Conservation (phyloP, 257 asterid genomes). For the Solanum gandarillasii region DNA sequence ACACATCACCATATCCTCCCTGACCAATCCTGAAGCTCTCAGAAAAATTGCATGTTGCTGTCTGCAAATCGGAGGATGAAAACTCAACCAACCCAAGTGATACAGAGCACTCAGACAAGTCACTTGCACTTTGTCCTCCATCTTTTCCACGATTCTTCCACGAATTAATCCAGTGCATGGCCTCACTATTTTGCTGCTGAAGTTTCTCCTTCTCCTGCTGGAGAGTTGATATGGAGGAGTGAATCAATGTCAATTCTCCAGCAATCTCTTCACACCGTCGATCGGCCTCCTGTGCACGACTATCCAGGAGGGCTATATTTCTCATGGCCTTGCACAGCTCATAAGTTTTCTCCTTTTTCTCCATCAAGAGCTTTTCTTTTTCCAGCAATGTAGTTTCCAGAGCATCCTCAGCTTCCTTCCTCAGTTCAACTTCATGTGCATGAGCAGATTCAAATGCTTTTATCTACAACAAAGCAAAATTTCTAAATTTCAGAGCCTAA, state of each 20-base stretch:
- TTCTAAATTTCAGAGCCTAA: not conserved
- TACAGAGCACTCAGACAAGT: conserved; percentile 4
- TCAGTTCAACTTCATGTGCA: conserved; percentile 38
- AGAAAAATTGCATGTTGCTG: conserved; percentile 69
- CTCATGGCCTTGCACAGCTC: conserved; percentile 45
- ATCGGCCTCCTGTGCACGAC: conserved; percentile 52
- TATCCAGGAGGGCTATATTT: conserved; percentile 46
- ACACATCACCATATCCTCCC: conserved; percentile 62
- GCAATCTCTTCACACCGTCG: conserved; percentile 42
- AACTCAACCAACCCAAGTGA: conserved; percentile 38
- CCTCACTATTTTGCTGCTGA: conserved; percentile 46
- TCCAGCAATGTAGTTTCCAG: conserved; percentile 28
- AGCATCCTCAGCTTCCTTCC: conserved; percentile 46
- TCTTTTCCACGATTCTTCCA: conserved; percentile 33
- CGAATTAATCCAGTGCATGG: conserved; percentile 45
- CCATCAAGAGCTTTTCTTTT: conserved; percentile 39
- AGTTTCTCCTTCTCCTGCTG: conserved; percentile 50
- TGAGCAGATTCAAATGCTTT: conserved; percentile 46
- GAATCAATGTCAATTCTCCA: conserved; percentile 49
- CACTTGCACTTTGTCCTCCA: conserved; percentile 7
- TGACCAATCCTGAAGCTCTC: conserved; percentile 64
- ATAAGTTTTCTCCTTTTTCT: conserved; percentile 24
- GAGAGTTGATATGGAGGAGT: conserved; percentile 38
- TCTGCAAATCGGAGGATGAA: conserved; percentile 45
- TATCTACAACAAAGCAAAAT: conserved; percentile 24